These are phyloP conservation scores for Lentinus tigrinus DNA, from an alignment of 768 basidiomycete genomes.

Conservation along the genomic window DNA sequence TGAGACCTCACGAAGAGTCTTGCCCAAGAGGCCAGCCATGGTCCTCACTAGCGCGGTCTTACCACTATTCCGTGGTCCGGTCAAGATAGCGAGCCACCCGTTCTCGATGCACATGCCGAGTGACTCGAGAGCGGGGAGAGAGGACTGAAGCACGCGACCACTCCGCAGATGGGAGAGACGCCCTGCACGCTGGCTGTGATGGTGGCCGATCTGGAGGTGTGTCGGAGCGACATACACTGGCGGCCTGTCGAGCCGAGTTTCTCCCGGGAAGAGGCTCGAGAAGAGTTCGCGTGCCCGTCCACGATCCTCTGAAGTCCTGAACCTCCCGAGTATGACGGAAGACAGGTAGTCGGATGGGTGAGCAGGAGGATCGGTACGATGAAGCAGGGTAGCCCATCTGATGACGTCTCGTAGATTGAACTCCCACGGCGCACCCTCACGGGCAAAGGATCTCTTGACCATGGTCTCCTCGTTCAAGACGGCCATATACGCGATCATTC, in stretches of 20 bases:
- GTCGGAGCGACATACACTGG: constrained; percentile 44
- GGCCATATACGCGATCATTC: constrained; percentile 84
- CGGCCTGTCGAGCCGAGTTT: constrained; percentile 6
- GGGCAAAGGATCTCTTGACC: constrained; percentile 63
- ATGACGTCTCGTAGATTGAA: constrained; percentile 95
- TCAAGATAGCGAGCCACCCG: constrained; percentile 88
- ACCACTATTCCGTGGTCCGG: constrained; percentile 70
- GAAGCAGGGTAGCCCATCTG: constrained; percentile 74
- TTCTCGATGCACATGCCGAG: constrained; percentile 70
- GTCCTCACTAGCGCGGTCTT: constrained; percentile 76
- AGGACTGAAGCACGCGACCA: constrained; percentile 55
- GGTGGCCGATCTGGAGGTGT: constrained; percentile 67
- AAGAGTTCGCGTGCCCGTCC: constrained; percentile 50
- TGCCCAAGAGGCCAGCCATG: constrained; percentile 71
- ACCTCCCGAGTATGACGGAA: constrained; percentile 81
- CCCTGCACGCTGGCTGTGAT: constrained; percentile 36
- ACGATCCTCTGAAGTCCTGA: constrained; percentile 74
- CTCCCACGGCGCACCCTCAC: constrained; percentile 91
- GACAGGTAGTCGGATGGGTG: constrained; percentile 67
- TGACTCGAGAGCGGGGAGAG: constrained; percentile 69
- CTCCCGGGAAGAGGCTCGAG: constrained; percentile 45
- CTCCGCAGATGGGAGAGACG: constrained; percentile 37
- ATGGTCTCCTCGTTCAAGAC: constrained; percentile 67
- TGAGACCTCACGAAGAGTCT: constrained; percentile 65
- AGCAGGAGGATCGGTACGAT: constrained; percentile 27